These are phyloP conservation scores for Prunus davidiana DNA, from an alignment of 306 rosid genomes.

Conservation along the genomic window DNA sequence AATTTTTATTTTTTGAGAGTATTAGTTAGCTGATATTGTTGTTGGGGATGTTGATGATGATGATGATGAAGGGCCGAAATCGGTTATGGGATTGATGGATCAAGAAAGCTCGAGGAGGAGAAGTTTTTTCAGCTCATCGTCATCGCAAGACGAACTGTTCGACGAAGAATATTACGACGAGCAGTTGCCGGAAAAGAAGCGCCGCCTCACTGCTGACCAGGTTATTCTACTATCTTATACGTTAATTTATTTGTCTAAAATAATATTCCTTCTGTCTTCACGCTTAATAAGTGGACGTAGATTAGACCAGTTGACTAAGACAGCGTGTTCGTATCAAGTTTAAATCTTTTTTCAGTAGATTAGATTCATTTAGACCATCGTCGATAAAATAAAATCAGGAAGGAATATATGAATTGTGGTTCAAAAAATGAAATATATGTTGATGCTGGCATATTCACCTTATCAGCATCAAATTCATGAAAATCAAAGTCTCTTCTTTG, in stretches of 20 bases:
- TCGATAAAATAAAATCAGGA: too few relatives aligned
- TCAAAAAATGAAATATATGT: too few relatives aligned
- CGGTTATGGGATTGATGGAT: constrained; percentile 62
- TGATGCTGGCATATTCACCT: not conserved
- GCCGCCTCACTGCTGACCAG: constrained; percentile 94
- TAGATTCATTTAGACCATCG: too few relatives aligned
- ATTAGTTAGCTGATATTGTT: not conserved
- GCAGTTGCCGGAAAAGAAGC: constrained; percentile 94
- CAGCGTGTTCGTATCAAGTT: too few relatives aligned
- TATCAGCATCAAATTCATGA: not conserved
- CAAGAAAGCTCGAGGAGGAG: constrained; percentile 68
- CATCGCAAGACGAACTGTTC: constrained; percentile 65
- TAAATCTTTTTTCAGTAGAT: too few relatives aligned
- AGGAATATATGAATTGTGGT: too few relatives aligned
- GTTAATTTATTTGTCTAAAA: too few relatives aligned
- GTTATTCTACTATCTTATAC: constrained; percentile 19
- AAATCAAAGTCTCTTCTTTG: too few relatives aligned
- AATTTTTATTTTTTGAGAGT: not conserved
- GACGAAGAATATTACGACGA: constrained; percentile 90
- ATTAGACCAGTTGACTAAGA: too few relatives aligned
- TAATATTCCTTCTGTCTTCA: not conserved
- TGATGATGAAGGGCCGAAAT: constrained; percentile 44
- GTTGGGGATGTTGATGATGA: not conserved
- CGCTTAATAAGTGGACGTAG: too few relatives aligned
- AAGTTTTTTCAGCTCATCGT: constrained; percentile 64